A percentile compares a stretch with the other conserved stretches of the same genome.
Conservation (phyloP, 495 filamentous ascomycete species). For the Podospora australis region DNA sequence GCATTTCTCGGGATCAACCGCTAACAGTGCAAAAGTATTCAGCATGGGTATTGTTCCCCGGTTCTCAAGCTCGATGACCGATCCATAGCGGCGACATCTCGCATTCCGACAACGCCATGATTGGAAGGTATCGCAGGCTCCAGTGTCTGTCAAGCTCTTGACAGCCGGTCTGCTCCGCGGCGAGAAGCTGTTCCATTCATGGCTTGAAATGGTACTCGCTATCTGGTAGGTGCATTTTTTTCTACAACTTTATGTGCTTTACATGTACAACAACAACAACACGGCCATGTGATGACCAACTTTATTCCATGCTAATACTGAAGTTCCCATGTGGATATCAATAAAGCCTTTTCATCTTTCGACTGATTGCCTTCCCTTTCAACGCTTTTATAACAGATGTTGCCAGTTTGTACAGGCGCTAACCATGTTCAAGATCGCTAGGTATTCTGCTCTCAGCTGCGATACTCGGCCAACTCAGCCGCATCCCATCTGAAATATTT, state of each 20-base stretch:
- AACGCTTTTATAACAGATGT: neutral
- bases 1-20: conserved; percentile 1
- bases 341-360: conserved; percentile 96
- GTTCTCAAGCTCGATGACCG: too few species aligned
- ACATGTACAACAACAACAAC: conserved; percentile 4
- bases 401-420: too few species aligned
- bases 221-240: conserved; percentile 23
- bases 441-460: conserved; percentile 18
- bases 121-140: too few species aligned
- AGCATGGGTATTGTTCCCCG: too few species aligned
- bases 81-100: too few species aligned
- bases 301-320: conserved; percentile 89
- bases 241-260: conserved; percentile 6
- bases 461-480: conserved; percentile 57
- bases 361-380: conserved; percentile 51
- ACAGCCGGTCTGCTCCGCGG: too few species aligned
- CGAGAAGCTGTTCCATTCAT: too few species aligned
- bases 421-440: conserved; percentile 13
- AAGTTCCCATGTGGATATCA: conserved; percentile 66
- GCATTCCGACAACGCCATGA: too few species aligned
- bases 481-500: conserved; percentile 74
- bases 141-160: too few species aligned
- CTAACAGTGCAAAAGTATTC: conserved; percentile 20
- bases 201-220: neutral
- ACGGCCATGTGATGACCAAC: conserved; percentile 29